Percentiles rank a stretch among this genome's conserved stretches.
Conservation (phyloP, 257 asterid species). For the Solanum sitiens region DNA sequence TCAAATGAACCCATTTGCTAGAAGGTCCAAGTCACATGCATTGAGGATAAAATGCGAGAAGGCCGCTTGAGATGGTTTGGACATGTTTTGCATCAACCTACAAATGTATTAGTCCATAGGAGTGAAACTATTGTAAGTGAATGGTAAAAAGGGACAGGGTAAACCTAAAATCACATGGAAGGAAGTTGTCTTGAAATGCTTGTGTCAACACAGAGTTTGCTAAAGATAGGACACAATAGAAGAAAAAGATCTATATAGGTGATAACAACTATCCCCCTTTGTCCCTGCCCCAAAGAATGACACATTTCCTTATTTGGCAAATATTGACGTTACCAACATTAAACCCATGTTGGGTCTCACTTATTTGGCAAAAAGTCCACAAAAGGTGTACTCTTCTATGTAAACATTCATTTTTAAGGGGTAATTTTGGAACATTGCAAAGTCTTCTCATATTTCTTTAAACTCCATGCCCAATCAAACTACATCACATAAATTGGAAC, state of each 20-base stretch:
- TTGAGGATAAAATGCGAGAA: neutral
- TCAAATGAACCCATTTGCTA: neutral
- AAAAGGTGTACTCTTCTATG: neutral
- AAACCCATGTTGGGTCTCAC: neutral
- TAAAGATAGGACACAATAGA: neutral
- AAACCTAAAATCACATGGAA: neutral
- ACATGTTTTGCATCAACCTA: neutral
- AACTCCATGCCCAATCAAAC: neutral
- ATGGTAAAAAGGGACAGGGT: neutral
- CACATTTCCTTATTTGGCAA: neutral
- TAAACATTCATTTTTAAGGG: neutral
- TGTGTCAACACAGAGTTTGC: neutral
- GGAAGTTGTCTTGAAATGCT: neutral
- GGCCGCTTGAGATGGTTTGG: neutral
- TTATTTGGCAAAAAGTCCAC: neutral
- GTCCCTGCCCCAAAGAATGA: neutral
- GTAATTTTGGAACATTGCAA: neutral
- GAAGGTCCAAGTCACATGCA: neutral
- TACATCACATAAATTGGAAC: neutral
- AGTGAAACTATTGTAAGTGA: neutral
- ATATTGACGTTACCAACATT: neutral
- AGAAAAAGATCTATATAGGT: neutral
- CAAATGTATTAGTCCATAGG: neutral
- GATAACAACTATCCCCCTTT: neutral
- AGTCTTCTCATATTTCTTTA: neutral